Base-by-base conservation (phyloP, 176 grass and related monocot genomes). In the Canna indica region DNA sequence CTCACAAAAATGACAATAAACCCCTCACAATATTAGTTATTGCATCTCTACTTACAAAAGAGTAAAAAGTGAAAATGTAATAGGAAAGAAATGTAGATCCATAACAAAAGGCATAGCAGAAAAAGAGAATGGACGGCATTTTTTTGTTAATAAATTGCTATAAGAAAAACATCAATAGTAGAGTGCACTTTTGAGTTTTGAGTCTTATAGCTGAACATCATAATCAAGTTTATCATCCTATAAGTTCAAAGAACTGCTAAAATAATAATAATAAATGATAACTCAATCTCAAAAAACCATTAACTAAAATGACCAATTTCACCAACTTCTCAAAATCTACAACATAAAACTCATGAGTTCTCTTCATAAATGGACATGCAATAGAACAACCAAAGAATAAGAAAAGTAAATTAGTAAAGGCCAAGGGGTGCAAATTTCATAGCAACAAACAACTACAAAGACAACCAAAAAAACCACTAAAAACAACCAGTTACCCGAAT, bases 401-500 rank as follows among this genome's bases (percentile, higher is more conserved):
- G 18, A 33, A 63, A 31, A 32, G 8, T 63, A 63, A 16, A 42
- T 68, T 68, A 65, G 62, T 65, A 22, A 68, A 28, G 29, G 17
- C 25, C 39, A 45, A 45, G 3, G 12, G 25, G 45, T 39, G 29
- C 10, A 24, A 26, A 44, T 24, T 42, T 44, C 24, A 68, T 16
- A 68, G 11, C 25, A 14, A 25, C 33, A 36, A 38, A 72, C 32
- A 17, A 38, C 15, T 68, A 36, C 64, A 60, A 27, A 57, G 45
- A 13, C 76, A 29, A 12, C 14, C 29, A 50, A 70, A 77, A 18
- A 44, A 76, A 56, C 38, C 44, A 79, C 20, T 63, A 17, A 32
- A 75, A 73, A 35, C 63, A 75, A 22, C 61, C 13, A 71, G 6
- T 7, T 46, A 93, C 94, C 89, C 90, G 89, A 72, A 99, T 67